phyloP scores from a whole-genome alignment of 2,329 filamentous ascomycete species.

The Colletotrichum truncatum region DNA sequence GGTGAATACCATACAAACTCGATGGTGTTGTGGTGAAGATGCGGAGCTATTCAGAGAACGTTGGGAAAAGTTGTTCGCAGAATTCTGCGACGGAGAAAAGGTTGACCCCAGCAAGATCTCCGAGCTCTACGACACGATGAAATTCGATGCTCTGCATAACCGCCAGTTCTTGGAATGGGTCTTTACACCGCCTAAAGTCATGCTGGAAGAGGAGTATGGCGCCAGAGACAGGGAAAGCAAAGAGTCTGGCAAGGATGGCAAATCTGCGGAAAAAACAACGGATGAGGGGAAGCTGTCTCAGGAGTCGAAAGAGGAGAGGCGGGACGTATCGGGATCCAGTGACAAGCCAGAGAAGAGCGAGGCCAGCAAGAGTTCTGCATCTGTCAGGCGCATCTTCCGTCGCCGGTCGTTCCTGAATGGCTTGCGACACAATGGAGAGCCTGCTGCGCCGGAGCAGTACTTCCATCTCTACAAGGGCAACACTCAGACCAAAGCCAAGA shows the following conservation, averaged over 20 bases:
- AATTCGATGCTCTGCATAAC: slow-evolving; percentile 98
- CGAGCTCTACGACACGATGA: slow-evolving; percentile 99
- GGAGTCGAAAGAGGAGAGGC: slow-evolving; percentile 44
- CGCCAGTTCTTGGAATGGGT: slow-evolving; percentile 97
- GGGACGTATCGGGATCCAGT: slow-evolving; percentile 42
- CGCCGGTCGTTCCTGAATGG: slow-evolving; percentile 68
- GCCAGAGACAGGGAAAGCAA: slow-evolving; percentile 44
- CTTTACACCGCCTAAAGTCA: slow-evolving; percentile 84
- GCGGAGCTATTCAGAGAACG: slow-evolving; percentile 93
- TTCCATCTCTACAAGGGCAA: slow-evolving; percentile 90
- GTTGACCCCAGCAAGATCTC: slow-evolving; percentile 99
- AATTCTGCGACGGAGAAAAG: slow-evolving; percentile 97
- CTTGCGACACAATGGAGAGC: slow-evolving; percentile 58
- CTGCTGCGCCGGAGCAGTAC: slow-evolving; percentile 75
- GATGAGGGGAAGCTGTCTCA: slow-evolving; percentile 51
- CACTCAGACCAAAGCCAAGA: slow-evolving; percentile 78
- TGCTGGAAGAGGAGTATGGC: slow-evolving; percentile 76
- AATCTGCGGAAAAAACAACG: slow-evolving; percentile 45
- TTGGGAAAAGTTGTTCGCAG: slow-evolving; percentile 97
- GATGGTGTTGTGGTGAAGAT: slow-evolving; percentile 98
- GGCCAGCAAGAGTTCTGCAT: slow-evolving; percentile 38
- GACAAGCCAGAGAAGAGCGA: slow-evolving; percentile 53
- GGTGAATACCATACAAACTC: slow-evolving; percentile 79
- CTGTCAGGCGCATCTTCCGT: slow-evolving; percentile 64
- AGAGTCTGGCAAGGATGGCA: slow-evolving; percentile 43